Percentiles rank a stretch among this genome's conserved stretches.
Evolutionary conservation across 208 protist genomes (phyloP).

Genomic region (Leptomonas pyrrhocoris): DNA sequence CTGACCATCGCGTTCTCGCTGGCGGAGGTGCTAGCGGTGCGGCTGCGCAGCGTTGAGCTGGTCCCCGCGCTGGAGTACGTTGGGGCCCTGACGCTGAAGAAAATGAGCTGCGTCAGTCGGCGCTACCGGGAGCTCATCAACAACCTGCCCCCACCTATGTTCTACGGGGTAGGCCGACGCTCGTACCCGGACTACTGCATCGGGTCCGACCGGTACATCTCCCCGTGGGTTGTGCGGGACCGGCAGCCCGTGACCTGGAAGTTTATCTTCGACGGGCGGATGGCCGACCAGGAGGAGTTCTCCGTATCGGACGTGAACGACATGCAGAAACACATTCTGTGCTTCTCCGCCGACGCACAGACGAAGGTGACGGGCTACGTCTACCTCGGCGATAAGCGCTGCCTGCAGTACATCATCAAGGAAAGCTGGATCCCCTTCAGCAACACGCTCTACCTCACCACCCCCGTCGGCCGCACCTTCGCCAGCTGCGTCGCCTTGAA

Average conservation of each 20-base stretch:
- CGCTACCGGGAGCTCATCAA: constrained; percentile 70
- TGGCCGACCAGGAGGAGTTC: constrained; percentile 63
- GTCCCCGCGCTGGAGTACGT: constrained; percentile 77
- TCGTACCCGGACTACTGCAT: constrained; percentile 82
- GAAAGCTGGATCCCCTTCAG: constrained; percentile 76
- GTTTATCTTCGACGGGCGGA: constrained; percentile 57
- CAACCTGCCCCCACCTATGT: constrained; percentile 69
- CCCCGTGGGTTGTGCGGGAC: constrained; percentile 72
- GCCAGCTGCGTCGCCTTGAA: constrained; percentile 47
- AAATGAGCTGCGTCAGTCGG: constrained; percentile 61
- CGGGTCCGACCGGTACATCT: constrained; percentile 47
- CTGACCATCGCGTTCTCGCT: constrained; percentile 54
- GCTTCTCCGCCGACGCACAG: constrained; percentile 52
- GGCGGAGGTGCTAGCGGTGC: constrained; percentile 48
- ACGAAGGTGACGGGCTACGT: constrained; percentile 53
- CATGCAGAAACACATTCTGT: constrained; percentile 44
- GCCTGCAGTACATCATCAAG: constrained; percentile 59
- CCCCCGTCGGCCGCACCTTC: constrained; percentile 52
- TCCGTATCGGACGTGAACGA: constrained; percentile 39
- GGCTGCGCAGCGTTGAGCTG: constrained; percentile 67
- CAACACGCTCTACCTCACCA: constrained; percentile 67
- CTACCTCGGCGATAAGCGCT: constrained; percentile 66
- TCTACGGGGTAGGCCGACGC: constrained; percentile 44
- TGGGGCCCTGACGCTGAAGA: constrained; percentile 62
- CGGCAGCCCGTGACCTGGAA: constrained; percentile 55